Base-by-base conservation (phyloP, 768 basidiomycete genomes). In the Antrodiella citrinella region DNA sequence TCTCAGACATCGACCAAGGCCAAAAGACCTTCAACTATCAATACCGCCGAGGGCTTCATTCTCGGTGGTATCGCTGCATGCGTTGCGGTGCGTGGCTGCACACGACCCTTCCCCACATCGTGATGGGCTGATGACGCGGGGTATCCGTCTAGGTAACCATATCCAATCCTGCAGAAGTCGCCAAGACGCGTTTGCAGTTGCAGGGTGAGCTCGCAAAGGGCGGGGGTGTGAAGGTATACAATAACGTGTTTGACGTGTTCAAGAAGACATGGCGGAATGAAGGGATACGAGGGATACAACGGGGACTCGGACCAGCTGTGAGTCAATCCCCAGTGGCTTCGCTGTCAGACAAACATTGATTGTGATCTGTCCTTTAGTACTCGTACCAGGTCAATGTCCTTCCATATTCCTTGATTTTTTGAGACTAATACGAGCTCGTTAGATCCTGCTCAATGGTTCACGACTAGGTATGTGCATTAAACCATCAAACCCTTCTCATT, bases 161-260 rank as follows among this genome's bases (percentile, higher is more conserved):
- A 49, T 87, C 86, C 3, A 89, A 89, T 56, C 82, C 84, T 11
- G 83, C 82, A 3, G 85, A 86, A 60, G 91, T 93, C 19, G 87
- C 89, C 42, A 98, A 98, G 69, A 98, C 96, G 39, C 85, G 95
- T 49, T 69, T 99, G 46, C 96, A 99, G 65, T 77, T 99, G 21
- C 93, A 98, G 62, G 96, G 95, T 21, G 96, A 98, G 66, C 79
- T 99, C 10, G 81, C 87, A 26, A 91, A 86, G 61, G 75, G 68
- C 4, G 81, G 84, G 7, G 75, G 74, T 13, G 55, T 65, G 56
- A 88, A 81, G 62, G 89, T 97, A 2, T 99, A 99, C 72, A 88
- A 79, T 53, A 89, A 84, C 62, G 86, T 89, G 0, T 80, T 86
- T 49, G 74, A 95, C 60, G 92, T 89, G 12, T 69, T 95, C 25